Percentiles rank a stretch among this genome's conserved stretches.
phyloP scores from a whole-genome alignment of 2,329 filamentous ascomycete genomes.

The Cladosporium oxysporum region DNA sequence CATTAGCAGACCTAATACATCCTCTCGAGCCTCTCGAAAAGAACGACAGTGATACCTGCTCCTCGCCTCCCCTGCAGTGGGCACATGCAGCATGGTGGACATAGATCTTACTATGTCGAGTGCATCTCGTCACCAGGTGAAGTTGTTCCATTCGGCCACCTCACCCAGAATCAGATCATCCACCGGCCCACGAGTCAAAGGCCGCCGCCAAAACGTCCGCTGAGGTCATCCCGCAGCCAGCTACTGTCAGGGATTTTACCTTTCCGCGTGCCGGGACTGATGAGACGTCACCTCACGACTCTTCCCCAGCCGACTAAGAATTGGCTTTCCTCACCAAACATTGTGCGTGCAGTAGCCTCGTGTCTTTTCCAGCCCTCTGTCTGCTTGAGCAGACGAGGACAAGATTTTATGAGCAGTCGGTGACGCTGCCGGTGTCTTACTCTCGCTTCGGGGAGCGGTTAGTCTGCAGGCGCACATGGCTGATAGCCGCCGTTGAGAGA shows the following conservation, averaged over 20 bases:
- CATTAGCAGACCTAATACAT: not conserved
- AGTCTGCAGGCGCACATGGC: constrained; percentile 17
- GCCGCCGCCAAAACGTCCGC: not conserved
- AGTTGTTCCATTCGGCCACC: not conserved
- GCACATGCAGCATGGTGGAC: not conserved
- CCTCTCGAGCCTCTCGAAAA: not conserved
- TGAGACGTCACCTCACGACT: constrained; percentile 3
- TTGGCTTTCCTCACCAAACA: constrained; percentile 2
- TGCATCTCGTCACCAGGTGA: not conserved
- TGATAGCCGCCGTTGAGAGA: constrained; percentile 1
- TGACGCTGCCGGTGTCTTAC: not conserved
- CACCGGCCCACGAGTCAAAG: not conserved
- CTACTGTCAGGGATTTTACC: constrained; percentile 7
- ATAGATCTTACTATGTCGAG: not conserved
- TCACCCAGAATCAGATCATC: constrained; percentile 3
- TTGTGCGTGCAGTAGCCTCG: not conserved
- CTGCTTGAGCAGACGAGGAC: not conserved
- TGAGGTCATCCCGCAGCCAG: constrained; percentile 2
- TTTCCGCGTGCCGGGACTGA: constrained; percentile 1
- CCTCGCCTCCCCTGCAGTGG: not conserved
- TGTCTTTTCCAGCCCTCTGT: not conserved
- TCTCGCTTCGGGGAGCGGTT: not conserved
- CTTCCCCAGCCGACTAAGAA: not conserved
- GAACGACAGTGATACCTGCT: not conserved
- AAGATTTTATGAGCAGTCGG: not conserved